phyloP scores from a whole-genome alignment of 352 stramenopile genomes.

The Phytophthora citricola region DNA sequence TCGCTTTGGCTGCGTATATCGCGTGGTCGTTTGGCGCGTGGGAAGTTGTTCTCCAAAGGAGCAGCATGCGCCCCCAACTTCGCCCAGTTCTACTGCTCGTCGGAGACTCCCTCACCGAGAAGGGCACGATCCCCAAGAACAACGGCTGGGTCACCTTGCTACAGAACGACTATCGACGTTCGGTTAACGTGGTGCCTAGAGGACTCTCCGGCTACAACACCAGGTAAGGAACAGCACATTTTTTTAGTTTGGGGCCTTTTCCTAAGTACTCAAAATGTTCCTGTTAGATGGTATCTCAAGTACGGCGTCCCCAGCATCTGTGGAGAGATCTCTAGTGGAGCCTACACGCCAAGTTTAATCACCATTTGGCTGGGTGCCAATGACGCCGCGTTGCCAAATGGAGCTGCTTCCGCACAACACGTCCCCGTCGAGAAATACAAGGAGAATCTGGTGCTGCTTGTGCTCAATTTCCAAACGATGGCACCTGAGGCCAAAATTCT shows the following conservation, averaged over 20 bases:
- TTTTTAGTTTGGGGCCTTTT: too few species aligned
- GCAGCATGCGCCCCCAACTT: conserved; percentile 16
- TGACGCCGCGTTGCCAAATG: conserved; percentile 52
- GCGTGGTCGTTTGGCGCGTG: conserved; percentile 31
- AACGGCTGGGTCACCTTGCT: conserved; percentile 58
- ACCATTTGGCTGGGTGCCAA: conserved; percentile 69
- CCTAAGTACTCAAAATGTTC: too few species aligned
- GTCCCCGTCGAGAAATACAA: conserved; percentile 52
- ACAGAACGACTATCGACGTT: conserved; percentile 55
- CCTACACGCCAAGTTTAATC: conserved; percentile 40
- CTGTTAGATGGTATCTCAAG: conserved; percentile 40
- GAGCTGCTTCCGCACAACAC: conserved; percentile 39
- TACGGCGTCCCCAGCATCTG: conserved; percentile 34
- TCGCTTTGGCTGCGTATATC: conserved; percentile 20
- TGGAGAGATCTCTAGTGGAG: conserved; percentile 35
- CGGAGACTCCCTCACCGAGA: conserved; percentile 76
- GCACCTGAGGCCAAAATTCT: conserved; percentile 30
- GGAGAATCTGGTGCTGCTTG: conserved; percentile 44
- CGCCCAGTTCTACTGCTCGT: conserved; percentile 51
- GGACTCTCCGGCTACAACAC: conserved; percentile 71
- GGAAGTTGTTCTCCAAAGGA: conserved; percentile 18
- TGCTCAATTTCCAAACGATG: conserved; percentile 24
- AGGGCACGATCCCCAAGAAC: conserved; percentile 29
- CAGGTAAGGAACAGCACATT: conserved; percentile 1
- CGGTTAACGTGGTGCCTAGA: conserved; percentile 61